A percentile compares a stretch with the other conserved stretches of the same genome.
phyloP scores from a whole-genome alignment of 1,284 basidiomycete species.

The Sphaerobolus stellatus region DNA sequence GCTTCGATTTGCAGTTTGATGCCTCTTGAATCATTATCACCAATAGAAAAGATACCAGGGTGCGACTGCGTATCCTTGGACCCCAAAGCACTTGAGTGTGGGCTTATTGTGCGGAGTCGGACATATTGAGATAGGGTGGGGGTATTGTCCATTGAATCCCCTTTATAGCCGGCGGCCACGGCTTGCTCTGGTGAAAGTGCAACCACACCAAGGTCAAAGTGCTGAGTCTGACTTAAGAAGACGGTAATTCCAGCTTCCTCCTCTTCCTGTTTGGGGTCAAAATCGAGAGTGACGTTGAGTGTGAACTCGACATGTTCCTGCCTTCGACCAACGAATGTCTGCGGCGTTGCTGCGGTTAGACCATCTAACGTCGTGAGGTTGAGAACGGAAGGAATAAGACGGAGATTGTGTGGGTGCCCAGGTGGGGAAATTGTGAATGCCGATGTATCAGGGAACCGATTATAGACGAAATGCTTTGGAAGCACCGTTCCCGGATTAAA shows the following conservation, averaged over 20 bases:
- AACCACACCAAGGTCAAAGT: conserved; percentile 31
- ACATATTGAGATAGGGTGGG: background rate
- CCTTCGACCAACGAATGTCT: conserved; percentile 27
- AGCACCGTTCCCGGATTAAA: conserved; percentile 23
- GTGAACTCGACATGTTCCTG: conserved; percentile 27
- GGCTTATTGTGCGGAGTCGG: background rate
- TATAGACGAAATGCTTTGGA: conserved; percentile 30
- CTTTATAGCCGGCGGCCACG: background rate
- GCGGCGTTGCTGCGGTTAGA: conserved; percentile 1
- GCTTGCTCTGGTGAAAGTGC: conserved; percentile 12
- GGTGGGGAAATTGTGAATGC: conserved; percentile 27
- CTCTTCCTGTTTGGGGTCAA: conserved; percentile 18
- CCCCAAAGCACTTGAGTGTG: background rate
- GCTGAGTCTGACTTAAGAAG: conserved; percentile 29
- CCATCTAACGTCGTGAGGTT: conserved; percentile 29
- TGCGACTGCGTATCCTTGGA: background rate
- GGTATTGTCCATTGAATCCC: background rate
- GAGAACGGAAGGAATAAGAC: conserved; percentile 24
- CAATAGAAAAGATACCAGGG: background rate
- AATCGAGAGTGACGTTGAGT: conserved; percentile 9
- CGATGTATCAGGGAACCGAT: conserved; percentile 26
- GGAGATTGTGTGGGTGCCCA: conserved; percentile 25
- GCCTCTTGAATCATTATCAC: background rate
- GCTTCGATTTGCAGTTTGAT: background rate
- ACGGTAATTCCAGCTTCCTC: conserved; percentile 29